phyloP scores from a whole-genome alignment of 2,329 filamentous ascomycete species.

The Didymella keratinophila region DNA sequence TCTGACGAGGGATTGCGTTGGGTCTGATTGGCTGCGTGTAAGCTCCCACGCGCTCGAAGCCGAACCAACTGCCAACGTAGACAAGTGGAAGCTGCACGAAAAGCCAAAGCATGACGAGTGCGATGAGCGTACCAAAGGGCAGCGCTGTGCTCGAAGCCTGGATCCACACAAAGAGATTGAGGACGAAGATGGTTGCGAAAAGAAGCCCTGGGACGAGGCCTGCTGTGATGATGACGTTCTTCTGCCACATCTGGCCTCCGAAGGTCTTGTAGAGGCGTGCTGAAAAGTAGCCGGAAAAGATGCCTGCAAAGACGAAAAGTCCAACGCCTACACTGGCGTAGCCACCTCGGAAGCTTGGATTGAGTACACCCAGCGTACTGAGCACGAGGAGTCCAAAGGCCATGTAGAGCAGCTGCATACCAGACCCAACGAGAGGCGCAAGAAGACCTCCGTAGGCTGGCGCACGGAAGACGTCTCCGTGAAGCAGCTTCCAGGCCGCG shows the following conservation, averaged over 20 bases:
- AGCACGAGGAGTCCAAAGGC: conserved; percentile 73
- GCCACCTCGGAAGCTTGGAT: conserved; percentile 88
- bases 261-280: conserved; percentile 84
- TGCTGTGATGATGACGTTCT: conserved; percentile 78
- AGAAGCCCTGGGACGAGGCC: conserved; percentile 79
- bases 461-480: conserved; percentile 85
- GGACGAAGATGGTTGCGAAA: conserved; percentile 76
- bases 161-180: conserved; percentile 90
- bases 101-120: conserved; percentile 78
- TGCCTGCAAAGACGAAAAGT: conserved; percentile 81
- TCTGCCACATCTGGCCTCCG: conserved; percentile 75
- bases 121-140: conserved; percentile 80
- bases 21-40: conserved; percentile 88
- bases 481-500: conserved; percentile 86
- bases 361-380: conserved; percentile 78
- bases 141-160: conserved; percentile 88
- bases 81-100: conserved; percentile 86
- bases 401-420: conserved; percentile 88
- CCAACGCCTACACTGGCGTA: conserved; percentile 86
- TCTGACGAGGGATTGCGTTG: conserved; percentile 72
- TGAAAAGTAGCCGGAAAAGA: conserved; percentile 89
- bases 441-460: conserved; percentile 75
- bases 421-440: conserved; percentile 82
- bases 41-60: conserved; percentile 69
- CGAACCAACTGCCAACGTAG: conserved; percentile 80